These are phyloP conservation scores for Helenozyma rhizophorensis DNA, from an alignment of 805 yeast species.

Conservation along the genomic window DNA sequence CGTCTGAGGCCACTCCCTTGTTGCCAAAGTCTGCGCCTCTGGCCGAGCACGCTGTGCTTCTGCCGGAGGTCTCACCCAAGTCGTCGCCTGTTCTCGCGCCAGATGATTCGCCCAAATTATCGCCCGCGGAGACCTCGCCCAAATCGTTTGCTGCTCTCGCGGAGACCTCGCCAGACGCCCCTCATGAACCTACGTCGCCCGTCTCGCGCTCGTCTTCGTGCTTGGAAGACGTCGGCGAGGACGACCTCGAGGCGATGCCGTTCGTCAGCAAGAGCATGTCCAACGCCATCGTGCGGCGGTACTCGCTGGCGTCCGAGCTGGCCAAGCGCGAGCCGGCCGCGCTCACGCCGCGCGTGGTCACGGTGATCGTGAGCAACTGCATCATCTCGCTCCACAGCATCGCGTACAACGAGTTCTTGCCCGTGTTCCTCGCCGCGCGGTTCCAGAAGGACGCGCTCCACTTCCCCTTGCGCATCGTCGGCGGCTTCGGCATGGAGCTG, in stretches of 20 bases:
- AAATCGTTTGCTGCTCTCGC: too few relatives aligned
- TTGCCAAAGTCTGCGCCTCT: not conserved
- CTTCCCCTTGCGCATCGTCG: slow-evolving; percentile 33
- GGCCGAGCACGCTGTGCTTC: too few relatives aligned
- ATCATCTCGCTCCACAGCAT: slow-evolving; percentile 30
- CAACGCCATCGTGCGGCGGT: slow-evolving; percentile 13
- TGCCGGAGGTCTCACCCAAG: too few relatives aligned
- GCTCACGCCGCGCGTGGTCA: slow-evolving; percentile 29
- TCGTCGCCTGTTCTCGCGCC: too few relatives aligned
- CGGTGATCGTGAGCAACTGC: slow-evolving; percentile 30
- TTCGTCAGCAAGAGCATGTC: slow-evolving; percentile 8
- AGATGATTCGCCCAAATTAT: too few relatives aligned
- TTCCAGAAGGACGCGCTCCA: slow-evolving; percentile 21
- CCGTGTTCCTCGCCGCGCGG: slow-evolving; percentile 32
- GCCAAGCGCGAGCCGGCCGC: not conserved
- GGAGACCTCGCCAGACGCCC: too few relatives aligned
- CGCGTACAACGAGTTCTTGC: slow-evolving; percentile 33
- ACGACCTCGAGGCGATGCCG: slow-evolving; percentile 4
- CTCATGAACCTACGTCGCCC: too few relatives aligned
- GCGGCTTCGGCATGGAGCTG: slow-evolving; percentile 33
- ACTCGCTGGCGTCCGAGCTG: slow-evolving; percentile 10
- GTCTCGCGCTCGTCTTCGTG: too few relatives aligned
- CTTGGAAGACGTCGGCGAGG: too few relatives aligned
- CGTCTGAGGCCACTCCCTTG: slow-evolving; percentile 8
- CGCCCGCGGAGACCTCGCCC: too few relatives aligned